These are phyloP conservation scores for Nannochloropsis granulata DNA, from an alignment of 108 stramenopile species.

Conservation along the genomic window DNA sequence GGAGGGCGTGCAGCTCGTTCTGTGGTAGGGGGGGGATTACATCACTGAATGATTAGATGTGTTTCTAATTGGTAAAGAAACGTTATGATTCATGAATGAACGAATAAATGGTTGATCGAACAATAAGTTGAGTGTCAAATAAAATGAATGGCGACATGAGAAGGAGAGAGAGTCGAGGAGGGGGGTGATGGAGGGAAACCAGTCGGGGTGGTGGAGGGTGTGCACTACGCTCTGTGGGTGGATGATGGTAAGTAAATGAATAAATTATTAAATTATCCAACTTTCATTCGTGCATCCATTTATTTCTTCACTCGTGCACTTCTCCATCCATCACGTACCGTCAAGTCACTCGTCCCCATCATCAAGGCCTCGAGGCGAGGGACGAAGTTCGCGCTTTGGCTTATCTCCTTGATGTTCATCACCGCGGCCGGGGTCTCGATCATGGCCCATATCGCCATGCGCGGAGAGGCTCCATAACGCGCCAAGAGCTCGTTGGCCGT, in stretches of 20 bases:
- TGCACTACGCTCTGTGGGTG: not conserved
- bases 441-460: not conserved
- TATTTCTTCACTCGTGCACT: no score
- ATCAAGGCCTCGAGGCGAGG: not conserved
- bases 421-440: not conserved
- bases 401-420: not conserved
- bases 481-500: not conserved
- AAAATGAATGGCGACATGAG: not conserved
- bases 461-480: not conserved
- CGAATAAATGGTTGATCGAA: no score
- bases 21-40: no score
- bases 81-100: no score
- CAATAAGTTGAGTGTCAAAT: no score
- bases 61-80: no score
- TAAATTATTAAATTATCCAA: not conserved
- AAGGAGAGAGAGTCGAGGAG: not conserved
- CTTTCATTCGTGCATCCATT: no score
- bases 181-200: not conserved
- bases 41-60: no score
- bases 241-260: not conserved
- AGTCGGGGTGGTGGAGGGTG: not conserved
- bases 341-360: not conserved
- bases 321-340: not conserved
- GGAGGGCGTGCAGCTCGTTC: not conserved
- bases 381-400: not conserved